phyloP scores from a whole-genome alignment of 331 rosid genomes.

The Malus hybrid region DNA sequence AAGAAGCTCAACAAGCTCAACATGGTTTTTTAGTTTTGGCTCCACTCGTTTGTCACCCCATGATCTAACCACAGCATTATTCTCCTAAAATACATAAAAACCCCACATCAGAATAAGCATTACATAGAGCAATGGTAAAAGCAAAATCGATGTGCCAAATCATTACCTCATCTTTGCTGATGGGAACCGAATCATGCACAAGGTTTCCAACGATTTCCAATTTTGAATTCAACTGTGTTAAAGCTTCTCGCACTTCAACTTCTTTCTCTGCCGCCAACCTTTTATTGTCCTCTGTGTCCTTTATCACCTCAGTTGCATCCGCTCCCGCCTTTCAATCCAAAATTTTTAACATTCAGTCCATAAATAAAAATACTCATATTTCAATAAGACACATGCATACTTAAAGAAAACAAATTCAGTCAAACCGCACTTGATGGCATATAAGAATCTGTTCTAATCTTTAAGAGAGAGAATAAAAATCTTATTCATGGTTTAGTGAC shows the following conservation, averaged over 20 bases:
- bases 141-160: not conserved
- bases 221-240: constrained; percentile 40
- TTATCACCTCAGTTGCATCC: constrained; percentile 49
- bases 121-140: not conserved
- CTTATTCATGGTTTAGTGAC: not conserved
- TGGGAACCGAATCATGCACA: constrained; percentile 80
- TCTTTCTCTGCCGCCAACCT: constrained; percentile 59
- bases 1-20: constrained; percentile 93
- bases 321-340: constrained; percentile 40
- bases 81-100: constrained; percentile 37
- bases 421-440: not conserved
- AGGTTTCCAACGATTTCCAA: constrained; percentile 83
- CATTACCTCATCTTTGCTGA: constrained; percentile 69
- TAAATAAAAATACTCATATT: not conserved
- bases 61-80: constrained; percentile 64
- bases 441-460: not conserved
- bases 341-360: not conserved
- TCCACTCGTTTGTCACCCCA: constrained; percentile 87
- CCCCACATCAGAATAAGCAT: not conserved
- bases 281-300: constrained; percentile 54
- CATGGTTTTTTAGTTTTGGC: constrained; percentile 85
- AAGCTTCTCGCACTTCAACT: constrained; percentile 56
- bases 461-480: not conserved
- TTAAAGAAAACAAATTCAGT: not conserved
- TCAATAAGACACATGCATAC: not conserved